Evolutionary conservation across 148 eudicot genomes (phyloP).

Genomic region (Rhododendron williamsianum): DNA sequence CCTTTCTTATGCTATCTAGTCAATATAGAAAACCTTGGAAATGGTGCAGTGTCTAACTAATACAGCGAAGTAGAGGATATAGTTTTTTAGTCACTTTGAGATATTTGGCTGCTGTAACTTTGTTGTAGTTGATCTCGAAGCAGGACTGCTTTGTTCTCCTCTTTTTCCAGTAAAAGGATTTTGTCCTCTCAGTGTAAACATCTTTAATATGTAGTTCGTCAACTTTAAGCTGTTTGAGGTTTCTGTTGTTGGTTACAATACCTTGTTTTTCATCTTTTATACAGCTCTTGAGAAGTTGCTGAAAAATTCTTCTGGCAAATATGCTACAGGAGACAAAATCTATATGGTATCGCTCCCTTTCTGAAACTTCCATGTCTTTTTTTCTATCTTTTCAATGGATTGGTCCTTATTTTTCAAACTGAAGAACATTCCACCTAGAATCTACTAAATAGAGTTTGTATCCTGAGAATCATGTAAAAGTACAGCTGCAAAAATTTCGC

Average conservation of each 20-base stretch:
- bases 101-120: background rate
- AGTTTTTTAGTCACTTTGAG: background rate
- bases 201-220: background rate
- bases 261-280: background rate
- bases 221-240: background rate
- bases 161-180: background rate
- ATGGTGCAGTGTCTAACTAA: background rate
- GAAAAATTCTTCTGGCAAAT: conserved; percentile 32
- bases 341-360: conserved; percentile 27
- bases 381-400: background rate
- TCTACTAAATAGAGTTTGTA: background rate
- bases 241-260: background rate
- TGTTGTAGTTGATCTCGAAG: background rate
- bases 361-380: background rate
- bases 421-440: background rate
- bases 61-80: background rate
- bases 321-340: conserved; percentile 37
- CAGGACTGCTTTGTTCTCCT: background rate
- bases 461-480: background rate
- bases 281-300: conserved; percentile 47
- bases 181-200: background rate
- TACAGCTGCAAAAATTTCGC: background rate
- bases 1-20: background rate
- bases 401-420: background rate
- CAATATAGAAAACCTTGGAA: background rate